phyloP scores from a whole-genome alignment of 2,329 filamentous ascomycete genomes.

The Apiospora arundinis region DNA sequence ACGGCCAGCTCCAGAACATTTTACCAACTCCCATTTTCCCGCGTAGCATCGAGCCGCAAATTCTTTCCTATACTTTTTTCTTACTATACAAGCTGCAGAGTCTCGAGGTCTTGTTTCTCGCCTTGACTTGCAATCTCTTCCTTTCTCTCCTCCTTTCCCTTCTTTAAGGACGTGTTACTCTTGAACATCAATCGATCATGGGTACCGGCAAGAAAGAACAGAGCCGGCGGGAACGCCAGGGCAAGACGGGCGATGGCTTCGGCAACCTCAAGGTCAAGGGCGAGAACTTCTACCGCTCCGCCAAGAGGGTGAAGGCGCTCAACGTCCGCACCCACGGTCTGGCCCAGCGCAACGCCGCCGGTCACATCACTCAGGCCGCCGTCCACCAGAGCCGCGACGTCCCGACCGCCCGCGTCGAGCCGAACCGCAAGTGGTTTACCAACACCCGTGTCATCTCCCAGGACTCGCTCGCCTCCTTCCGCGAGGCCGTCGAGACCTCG shows the following conservation, averaged over 20 bases:
- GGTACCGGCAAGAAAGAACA: constrained; percentile 93
- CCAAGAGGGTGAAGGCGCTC: constrained; percentile 87
- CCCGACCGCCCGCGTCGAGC: constrained; percentile 87
- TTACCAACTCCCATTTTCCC: constrained; percentile 18
- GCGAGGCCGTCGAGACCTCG: constrained; percentile 90
- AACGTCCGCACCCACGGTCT: constrained; percentile 90
- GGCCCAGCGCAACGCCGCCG: constrained; percentile 78
- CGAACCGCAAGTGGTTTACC: constrained; percentile 97
- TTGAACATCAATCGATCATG: constrained; percentile 58
- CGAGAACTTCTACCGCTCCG: constrained; percentile 94
- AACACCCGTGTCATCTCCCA: constrained; percentile 91
- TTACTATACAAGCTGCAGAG: constrained; percentile 18
- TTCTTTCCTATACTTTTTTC: constrained; percentile 17
- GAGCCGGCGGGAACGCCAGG: constrained; percentile 81
- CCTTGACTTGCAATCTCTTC: constrained; percentile 18
- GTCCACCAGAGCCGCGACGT: constrained; percentile 82
- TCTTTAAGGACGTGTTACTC: constrained; percentile 21
- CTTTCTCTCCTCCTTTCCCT: neutral
- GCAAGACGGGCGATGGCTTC: constrained; percentile 85
- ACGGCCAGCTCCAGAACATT: constrained; percentile 14
- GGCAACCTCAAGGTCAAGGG: constrained; percentile 91
- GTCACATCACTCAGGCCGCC: constrained; percentile 85
- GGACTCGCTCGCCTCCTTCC: constrained; percentile 84
- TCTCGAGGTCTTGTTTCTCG: constrained; percentile 23
- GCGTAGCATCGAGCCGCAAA: constrained; percentile 9